phyloP scores from a whole-genome alignment of 495 filamentous ascomycete species.

The Penicillium subrubescens region DNA sequence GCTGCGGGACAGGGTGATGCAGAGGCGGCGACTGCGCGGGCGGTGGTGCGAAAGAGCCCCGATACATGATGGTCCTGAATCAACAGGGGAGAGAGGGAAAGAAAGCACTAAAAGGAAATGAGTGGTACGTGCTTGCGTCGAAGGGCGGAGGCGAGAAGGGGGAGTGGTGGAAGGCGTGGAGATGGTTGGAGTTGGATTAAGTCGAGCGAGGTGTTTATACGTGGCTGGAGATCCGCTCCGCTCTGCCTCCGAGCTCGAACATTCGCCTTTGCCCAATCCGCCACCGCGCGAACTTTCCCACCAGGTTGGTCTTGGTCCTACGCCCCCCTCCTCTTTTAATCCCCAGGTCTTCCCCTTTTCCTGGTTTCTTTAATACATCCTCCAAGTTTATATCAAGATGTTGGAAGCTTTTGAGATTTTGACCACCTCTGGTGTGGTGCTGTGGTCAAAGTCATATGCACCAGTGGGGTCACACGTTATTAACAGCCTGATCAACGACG shows the following conservation, averaged over 20 bases:
- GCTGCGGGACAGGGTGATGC: slow-evolving; percentile 97
- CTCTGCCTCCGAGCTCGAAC: slow-evolving; percentile 30
- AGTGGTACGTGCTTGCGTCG: slow-evolving; percentile 3
- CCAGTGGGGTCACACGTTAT: slow-evolving; percentile 78
- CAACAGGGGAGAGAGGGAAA: slow-evolving; percentile 5
- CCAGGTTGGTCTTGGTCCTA: slow-evolving; percentile 1
- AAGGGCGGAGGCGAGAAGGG: slow-evolving; percentile 10
- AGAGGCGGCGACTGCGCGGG: slow-evolving; percentile 90
- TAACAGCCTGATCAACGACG: slow-evolving; percentile 92
- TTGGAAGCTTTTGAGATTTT: slow-evolving; percentile 95
- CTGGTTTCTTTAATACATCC: background rate
- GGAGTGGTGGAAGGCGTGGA: slow-evolving; percentile 9
- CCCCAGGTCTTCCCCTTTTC: slow-evolving; percentile 7
- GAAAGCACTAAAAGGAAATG: slow-evolving; percentile 4
- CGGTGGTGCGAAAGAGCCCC: slow-evolving; percentile 70
- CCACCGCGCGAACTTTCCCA: slow-evolving; percentile 34
- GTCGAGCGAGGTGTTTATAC: slow-evolving; percentile 38
- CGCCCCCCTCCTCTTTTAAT: slow-evolving; percentile 9
- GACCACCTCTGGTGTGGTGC: slow-evolving; percentile 91
- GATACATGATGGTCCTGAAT: slow-evolving; percentile 66
- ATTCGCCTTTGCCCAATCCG: slow-evolving; percentile 40
- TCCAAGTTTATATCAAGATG: slow-evolving; percentile 52
- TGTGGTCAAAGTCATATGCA: slow-evolving; percentile 90
- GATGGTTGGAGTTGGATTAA: slow-evolving; percentile 11
- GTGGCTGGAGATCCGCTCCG: slow-evolving; percentile 44